Base-by-base conservation (phyloP, 2,329 filamentous ascomycete species). In the Arthroderma uncinatum region DNA sequence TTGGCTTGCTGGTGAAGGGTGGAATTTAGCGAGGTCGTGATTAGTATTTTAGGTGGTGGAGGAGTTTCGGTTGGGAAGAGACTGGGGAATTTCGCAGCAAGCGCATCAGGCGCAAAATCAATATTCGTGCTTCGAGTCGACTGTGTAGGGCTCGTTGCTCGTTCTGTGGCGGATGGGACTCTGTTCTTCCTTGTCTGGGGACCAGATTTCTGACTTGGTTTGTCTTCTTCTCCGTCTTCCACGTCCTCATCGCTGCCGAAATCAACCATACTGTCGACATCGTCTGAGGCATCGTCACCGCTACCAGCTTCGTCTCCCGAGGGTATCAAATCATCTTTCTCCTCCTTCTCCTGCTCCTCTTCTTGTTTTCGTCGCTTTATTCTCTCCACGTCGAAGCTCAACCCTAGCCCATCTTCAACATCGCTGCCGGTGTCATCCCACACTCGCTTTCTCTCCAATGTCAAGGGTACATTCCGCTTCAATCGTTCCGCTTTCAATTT, bases 21-120 rank as follows among this genome's bases (percentile, higher is more conserved):
- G 10, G 87, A 89, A 74, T 95, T 91, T 66, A 96, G 79, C 10
- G 84, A 87, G 6, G 93, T 97, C 0, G 93, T 98, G 67, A 98
- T 81, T 39, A 98, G 83, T 62, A 97, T 84, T 73, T 96, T 95
- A 54, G 93, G 91, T 59, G 74, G 73, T 57, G 76, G 79, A 52
- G 77, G 81, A 34, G 78, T 66, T 60, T 74, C 70, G 12, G 66
- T 64, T 30, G 81, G 64, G 73, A 83, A 85, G 23, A 84, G 75
- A 5, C 74, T 71, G 2, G 80, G 82, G 65, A 84, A 85, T 68
- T 81, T 82, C 44, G 79, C 74, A 40, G 79, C 76, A 21, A 85
- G 75, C 19, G 79, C 78, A 64, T 84, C 82, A 2, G 82, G 82
- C 0, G 80, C 80, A 9, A 83, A 73, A 60, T 78, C 78, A 23